Base-by-base conservation (phyloP, 306 rosid genomes). In the Nissolia schottii region DNA sequence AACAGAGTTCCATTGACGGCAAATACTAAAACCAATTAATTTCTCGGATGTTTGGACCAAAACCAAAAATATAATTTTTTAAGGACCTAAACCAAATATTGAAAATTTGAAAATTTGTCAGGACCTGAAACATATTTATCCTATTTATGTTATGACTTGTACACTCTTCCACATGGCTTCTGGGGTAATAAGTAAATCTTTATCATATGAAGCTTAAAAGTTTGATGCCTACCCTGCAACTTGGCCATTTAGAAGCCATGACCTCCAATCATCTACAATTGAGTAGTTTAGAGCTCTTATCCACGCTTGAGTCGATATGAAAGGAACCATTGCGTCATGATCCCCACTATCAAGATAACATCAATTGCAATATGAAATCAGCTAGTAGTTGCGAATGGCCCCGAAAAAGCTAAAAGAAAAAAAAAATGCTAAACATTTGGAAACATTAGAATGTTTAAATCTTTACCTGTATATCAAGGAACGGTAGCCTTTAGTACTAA, bases 231-330 rank as follows among this genome's bases (percentile, higher is more conserved):
- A 85, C 93, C 90, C 85, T 14, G 73, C 87, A 11, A 83, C 77
- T 79, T 83, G 84, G 22, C 8, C 79, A 16, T 77, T 58, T 6
- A 81, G 73, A 29, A 77, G 41, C 93, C 84, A 79, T 15, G 82
- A 81, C 58, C 87, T 77, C 90, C 85, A 81, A 3, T 43, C 79
- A 57, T 60, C 69, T 1, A 79, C 46, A 16, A 85, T 71, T 46
- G 79, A 63, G 64, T 80, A 77, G 71, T 85, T 88, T 16, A 83
- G 72, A 62, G 70, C 71, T 65, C 81, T 85, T 53, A 85, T 85
- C 90, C 87, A 88, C 1, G 56, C 77, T 61, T 65, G 85, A 15
- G 90, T 88, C 2, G 90, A 75, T 8, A 64, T 3, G 72, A 70
- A 79, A 3, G 93, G 77, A 46, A 79, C 5, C 1, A 0, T 0